Base-by-base conservation (phyloP, 73 alveolate genomes). In the Paramecium biaurelia region DNA sequence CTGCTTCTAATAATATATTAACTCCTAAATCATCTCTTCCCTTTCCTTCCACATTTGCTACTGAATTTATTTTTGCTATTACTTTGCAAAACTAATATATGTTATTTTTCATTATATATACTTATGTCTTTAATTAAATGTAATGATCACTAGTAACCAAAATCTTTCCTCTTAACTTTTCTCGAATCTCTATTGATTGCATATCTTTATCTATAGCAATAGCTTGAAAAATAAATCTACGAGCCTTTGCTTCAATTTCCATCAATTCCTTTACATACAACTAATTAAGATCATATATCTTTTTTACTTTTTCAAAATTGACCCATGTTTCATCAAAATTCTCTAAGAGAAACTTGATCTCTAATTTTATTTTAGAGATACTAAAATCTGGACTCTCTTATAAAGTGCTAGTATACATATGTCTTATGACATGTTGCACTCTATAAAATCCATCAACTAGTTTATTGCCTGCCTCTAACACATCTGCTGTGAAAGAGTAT, bases 1-100 rank as follows among this genome's bases (percentile, higher is more conserved):
- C 99, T 28, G 99, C 98, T 76, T 93, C 95, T n/a, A 95, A 85
- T 86, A 98, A 93, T 8, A 98, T 96, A 47, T 97, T 98, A 76
- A 94, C 93, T 2, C 96, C 95, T 24, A 98, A 86, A 92, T 98
- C 99, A 87, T 95, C 97, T 76, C 99, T 93, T 3, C 99, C 99
- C 92, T 96, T 98, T 4, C 99, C 99, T 58, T 98, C 97, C 18
- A 95, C 93, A 92, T 98, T 98, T 24, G 99, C 99, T 14, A 97
- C 99, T 57, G 98, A 85, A 79, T 98, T 98, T 79, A 98, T 96
- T 89, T 97, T 85, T 41, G 98, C 97, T 57, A 98, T 93, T 30
- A 93, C 94, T 35, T 93, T 89, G 26, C 97, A 95, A 45, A 98
- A 95, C 95, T 96, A 96, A 2, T n/a, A 24, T 14, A 2, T 24